phyloP scores from a whole-genome alignment of 2,329 filamentous ascomycete genomes.

The Colletotrichum destructivum region DNA sequence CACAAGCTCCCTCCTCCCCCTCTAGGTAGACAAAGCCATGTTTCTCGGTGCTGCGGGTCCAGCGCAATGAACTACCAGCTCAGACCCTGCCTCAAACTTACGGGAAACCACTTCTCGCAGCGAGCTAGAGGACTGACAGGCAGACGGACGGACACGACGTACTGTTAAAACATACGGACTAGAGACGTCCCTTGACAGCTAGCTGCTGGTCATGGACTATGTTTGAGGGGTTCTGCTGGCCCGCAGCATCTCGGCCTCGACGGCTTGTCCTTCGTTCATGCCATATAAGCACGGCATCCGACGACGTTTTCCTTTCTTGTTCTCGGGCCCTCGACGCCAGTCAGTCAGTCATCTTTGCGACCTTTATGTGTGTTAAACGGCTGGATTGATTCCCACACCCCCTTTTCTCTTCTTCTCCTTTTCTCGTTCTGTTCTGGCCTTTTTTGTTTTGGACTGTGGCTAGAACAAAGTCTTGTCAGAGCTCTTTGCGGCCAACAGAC shows the following conservation, averaged over 20 bases:
- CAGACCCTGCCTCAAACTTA: constrained; percentile 39
- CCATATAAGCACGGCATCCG: constrained; percentile 38
- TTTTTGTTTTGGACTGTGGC: constrained; percentile 17
- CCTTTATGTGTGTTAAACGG: constrained; percentile 29
- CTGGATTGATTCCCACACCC: constrained; percentile 22
- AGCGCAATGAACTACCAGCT: constrained; percentile 37
- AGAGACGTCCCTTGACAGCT: no score
- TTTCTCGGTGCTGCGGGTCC: constrained; percentile 39
- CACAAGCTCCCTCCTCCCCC: constrained; percentile 24
- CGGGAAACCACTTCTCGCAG: constrained; percentile 28
- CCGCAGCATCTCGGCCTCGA: not conserved
- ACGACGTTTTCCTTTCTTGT: constrained; percentile 10
- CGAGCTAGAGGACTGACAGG: not conserved
- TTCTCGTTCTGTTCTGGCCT: no score
- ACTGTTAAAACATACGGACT: no score
- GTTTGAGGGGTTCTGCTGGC: no score
- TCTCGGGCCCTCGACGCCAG: not conserved
- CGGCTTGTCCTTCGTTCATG: constrained; percentile 9
- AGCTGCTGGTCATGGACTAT: no score
- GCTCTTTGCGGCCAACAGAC: constrained; percentile 20
- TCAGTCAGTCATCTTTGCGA: constrained; percentile 1
- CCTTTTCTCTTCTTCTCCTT: no score
- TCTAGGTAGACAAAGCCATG: constrained; percentile 22
- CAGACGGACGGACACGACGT: not conserved
- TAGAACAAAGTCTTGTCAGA: constrained; percentile 25